Evolutionary conservation across 306 rosid genomes (phyloP).

Genomic region (Rosa lucieae): DNA sequence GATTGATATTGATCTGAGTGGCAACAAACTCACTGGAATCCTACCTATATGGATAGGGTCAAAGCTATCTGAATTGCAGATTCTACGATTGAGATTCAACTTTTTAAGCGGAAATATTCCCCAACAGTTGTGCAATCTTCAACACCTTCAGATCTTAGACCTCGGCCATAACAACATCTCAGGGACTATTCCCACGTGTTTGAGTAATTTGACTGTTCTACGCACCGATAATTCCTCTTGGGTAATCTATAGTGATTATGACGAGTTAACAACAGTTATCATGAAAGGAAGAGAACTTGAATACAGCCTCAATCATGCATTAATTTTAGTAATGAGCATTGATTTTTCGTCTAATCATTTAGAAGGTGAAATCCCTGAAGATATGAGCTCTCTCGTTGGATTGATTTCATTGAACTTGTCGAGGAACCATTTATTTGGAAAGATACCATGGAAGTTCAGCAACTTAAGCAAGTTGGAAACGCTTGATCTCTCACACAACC

Average conservation of each 20-base stretch:
- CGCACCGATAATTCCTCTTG: too few relatives aligned
- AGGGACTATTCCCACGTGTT: constrained; percentile 16
- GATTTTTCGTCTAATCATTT: constrained; percentile 20
- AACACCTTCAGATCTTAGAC: constrained; percentile 4
- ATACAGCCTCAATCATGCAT: background rate
- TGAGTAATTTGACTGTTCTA: constrained; percentile 7
- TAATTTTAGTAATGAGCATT: background rate
- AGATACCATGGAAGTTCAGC: constrained; percentile 15
- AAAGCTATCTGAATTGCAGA: too few relatives aligned
- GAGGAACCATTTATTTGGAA: constrained; percentile 13
- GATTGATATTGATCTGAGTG: too few relatives aligned
- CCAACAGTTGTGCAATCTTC: too few relatives aligned
- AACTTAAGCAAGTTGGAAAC: constrained; percentile 5
- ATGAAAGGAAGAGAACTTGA: constrained; percentile 21
- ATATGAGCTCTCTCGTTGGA: background rate
- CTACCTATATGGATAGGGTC: too few relatives aligned
- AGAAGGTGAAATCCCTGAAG: constrained; percentile 15
- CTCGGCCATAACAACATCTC: constrained; percentile 12
- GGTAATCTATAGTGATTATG: too few relatives aligned
- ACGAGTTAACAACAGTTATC: background rate
- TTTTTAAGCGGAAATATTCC: too few relatives aligned
- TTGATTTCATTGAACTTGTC: constrained; percentile 12
- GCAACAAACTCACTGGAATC: too few relatives aligned
- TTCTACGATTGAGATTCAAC: too few relatives aligned
- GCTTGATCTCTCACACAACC: constrained; percentile 22